Evolutionary conservation across 805 yeast species (phyloP).

Genomic region (Komagataella phaffii): DNA sequence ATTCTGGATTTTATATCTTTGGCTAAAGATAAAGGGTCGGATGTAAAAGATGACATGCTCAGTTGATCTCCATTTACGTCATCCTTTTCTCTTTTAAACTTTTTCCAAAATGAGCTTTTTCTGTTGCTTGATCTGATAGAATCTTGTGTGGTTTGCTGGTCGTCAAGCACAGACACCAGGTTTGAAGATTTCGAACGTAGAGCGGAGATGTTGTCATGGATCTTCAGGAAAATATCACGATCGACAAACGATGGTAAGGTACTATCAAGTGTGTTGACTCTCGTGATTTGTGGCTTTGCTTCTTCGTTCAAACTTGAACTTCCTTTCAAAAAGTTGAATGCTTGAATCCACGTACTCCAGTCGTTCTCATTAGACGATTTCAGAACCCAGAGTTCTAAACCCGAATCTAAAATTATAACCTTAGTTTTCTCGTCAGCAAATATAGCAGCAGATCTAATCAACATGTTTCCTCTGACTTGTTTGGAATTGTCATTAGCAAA

Average conservation of each 20-base stretch:
- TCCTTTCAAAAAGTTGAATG: conserved; percentile 42
- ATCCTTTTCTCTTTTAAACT: not conserved
- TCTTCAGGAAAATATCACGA: not conserved
- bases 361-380: conserved; percentile 53
- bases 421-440: conserved; percentile 58
- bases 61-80: not conserved
- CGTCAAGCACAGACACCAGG: not conserved
- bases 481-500: conserved; percentile 58
- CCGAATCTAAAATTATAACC: conserved; percentile 79
- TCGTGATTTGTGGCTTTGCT: conserved; percentile 4
- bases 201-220: not conserved
- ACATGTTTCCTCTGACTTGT: conserved; percentile 84
- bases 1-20: conserved; percentile 5
- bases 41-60: not conserved
- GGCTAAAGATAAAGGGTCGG: not conserved
- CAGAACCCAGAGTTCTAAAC: conserved; percentile 87
- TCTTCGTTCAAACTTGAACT: not conserved
- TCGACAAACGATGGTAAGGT: not conserved
- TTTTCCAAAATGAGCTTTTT: not conserved
- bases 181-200: not conserved
- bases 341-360: conserved; percentile 74
- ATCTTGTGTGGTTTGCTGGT: not conserved
- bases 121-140: not conserved
- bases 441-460: conserved; percentile 67
- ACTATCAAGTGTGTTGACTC: not conserved